Conservation (phyloP, 306 rosid species). For the Abrus precatorius region DNA sequence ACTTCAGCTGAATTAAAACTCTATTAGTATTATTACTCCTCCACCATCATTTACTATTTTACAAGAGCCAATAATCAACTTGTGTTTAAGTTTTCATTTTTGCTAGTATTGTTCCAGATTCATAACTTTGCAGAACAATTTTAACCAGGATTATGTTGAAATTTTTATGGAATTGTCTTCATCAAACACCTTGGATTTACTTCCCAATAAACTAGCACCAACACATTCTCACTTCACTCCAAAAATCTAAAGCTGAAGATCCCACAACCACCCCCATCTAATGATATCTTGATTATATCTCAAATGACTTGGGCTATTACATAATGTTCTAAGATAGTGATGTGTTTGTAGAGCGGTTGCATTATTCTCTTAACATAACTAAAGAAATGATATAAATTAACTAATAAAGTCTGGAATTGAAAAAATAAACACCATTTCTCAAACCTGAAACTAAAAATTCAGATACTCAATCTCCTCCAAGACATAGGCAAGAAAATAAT, state of each 20-base stretch:
- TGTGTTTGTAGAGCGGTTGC: too few species aligned
- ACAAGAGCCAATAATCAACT: neutral
- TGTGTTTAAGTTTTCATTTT: neutral
- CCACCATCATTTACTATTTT: constrained; percentile 26
- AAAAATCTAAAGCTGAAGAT: neutral
- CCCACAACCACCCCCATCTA: constrained; percentile 10
- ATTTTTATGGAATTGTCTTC: constrained; percentile 7
- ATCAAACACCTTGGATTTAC: constrained; percentile 19
- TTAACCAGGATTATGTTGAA: neutral
- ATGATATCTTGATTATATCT: constrained; percentile 23
- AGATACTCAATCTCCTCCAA: neutral
- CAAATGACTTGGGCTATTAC: neutral
- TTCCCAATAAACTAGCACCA: neutral
- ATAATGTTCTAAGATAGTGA: too few species aligned
- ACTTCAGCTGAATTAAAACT: constrained; percentile 24
- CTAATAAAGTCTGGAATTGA: constrained; percentile 1
- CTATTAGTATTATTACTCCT: neutral
- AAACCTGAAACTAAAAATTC: neutral
- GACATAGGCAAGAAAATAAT: constrained; percentile 21
- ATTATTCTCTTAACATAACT: constrained; percentile 5
- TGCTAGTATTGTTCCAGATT: constrained; percentile 1
- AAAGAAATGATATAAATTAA: constrained; percentile 8
- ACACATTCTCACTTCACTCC: constrained; percentile 1
- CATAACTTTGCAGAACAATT: constrained; percentile 15
- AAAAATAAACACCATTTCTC: constrained; percentile 10